Percentiles rank a stretch among this genome's conserved stretches.
Evolutionary conservation across 2,329 filamentous ascomycete species (phyloP).

Genomic region (Colletotrichum neosansevieriae): DNA sequence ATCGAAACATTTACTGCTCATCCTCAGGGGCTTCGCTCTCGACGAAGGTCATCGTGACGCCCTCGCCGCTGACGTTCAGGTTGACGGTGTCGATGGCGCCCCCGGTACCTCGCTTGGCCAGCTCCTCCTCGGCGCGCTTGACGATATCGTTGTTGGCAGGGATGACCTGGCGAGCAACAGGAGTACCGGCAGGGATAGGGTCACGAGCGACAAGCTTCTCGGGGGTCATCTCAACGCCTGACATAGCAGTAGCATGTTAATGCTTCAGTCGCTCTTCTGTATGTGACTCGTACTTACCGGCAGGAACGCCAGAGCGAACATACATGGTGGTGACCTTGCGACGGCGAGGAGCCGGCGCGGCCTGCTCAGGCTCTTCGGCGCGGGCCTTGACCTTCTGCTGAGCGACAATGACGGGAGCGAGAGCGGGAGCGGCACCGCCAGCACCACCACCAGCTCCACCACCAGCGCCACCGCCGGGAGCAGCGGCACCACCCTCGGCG

Average conservation of each 20-base stretch:
- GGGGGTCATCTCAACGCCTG: constrained; percentile 35
- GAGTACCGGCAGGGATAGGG: constrained; percentile 7
- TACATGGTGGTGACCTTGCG: constrained; percentile 62
- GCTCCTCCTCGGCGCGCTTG: constrained; percentile 36
- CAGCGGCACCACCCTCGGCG: constrained; percentile 18
- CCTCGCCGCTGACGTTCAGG: constrained; percentile 58
- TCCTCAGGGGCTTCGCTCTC: constrained; percentile 52
- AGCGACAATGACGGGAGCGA: constrained; percentile 19
- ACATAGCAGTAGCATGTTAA: background rate
- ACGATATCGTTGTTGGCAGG: constrained; percentile 17
- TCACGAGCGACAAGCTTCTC: constrained; percentile 39
- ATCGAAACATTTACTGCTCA: constrained; percentile 44
- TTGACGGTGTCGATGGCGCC: constrained; percentile 57
- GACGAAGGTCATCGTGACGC: constrained; percentile 61
- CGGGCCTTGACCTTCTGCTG: constrained; percentile 39
- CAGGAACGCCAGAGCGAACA: constrained; percentile 57
- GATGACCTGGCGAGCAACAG: constrained; percentile 34
- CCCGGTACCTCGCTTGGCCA: constrained; percentile 39
- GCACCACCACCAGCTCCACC: constrained; percentile 40
- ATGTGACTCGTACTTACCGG: constrained; percentile 50
- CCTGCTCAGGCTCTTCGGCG: constrained; percentile 30
- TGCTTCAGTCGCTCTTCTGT: background rate
- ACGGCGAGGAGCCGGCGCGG: constrained; percentile 47
- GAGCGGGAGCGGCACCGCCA: background rate
- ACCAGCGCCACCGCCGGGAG: constrained; percentile 35